phyloP scores from a whole-genome alignment of 108 stramenopile genomes.

The Cylindrotheca fusiformis region DNA sequence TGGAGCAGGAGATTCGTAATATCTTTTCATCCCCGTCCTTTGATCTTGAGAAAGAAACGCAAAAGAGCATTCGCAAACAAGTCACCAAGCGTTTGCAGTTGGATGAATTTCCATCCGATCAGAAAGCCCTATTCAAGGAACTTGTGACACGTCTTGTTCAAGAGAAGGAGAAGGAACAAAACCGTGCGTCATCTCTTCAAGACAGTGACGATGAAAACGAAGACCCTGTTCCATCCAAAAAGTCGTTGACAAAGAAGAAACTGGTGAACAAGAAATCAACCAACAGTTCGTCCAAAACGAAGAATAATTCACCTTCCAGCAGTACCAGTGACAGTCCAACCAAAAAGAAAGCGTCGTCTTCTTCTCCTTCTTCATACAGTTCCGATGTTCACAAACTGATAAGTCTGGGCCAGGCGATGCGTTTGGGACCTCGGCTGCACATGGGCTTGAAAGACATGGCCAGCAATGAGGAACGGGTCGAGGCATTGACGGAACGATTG shows the following conservation, averaged over 20 bases:
- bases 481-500: not conserved
- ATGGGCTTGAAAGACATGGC: not conserved
- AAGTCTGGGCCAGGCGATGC: not conserved
- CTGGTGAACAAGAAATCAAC: not conserved
- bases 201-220: not conserved
- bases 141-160: not conserved
- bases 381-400: not conserved
- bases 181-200: not conserved
- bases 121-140: not conserved
- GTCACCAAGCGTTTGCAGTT: not conserved
- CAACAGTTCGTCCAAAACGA: not conserved
- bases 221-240: not conserved
- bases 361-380: not conserved
- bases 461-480: not conserved
- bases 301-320: not conserved
- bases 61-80: slow-evolving; percentile 1
- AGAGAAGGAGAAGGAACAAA: not conserved
- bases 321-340: not conserved
- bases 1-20: not conserved
- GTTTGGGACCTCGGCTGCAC: not conserved
- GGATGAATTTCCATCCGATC: not conserved
- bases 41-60: not conserved
- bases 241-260: not conserved
- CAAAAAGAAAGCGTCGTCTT: not conserved
- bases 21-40: not conserved